Base-by-base conservation (phyloP, 2,329 filamentous ascomycete species). In the Phialophora chinensis region DNA sequence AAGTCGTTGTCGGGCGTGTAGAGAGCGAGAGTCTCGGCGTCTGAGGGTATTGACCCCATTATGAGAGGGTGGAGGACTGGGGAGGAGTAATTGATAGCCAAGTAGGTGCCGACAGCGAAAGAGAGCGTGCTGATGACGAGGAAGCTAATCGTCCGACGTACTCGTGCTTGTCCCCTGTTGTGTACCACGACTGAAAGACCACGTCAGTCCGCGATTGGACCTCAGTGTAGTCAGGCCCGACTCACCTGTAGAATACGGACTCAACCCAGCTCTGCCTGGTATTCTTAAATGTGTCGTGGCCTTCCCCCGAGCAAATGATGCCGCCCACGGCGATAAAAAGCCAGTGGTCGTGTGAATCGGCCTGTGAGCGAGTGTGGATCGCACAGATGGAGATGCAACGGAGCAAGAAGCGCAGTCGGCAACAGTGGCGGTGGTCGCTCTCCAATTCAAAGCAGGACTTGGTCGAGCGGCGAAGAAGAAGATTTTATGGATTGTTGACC, bases 21-120 rank as follows among this genome's bases (percentile, higher is more conserved):
- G 71, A 90, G 82, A 4, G 78, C 76, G 68, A 95, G 85, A 25
- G 90, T 91, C 72, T 96, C 91, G 73, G 86, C 87, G 79, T 96
- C 91, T 33, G 86, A 86, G 70, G 85, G 85, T 2, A 79, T 72
- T 55, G 70, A 72, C n/a, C 75, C 70, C 77, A 80, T 79, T 65
- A 79, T 73, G 65, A 68, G 44, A 12, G 70, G 60, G 12, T 60
- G 60, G 50, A 71, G 69, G 61, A 73, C 62, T 3, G 72, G 72
- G 52, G 71, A 68, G 20, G 68, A 63, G 64, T 70, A 69, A 60
- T 55, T 66, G 29, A 74, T 53, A 0, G 70, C 71, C 54, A 69
- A 63, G 44, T 72, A 73, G 35, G 54, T 64, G 23, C 71, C 70
- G 23, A 70, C 27, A 25, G 60, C 20, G 47, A 74, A 73, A 12